Base-by-base conservation (phyloP, 345 rosid genomes). In the Euphorbia peplus region DNA sequence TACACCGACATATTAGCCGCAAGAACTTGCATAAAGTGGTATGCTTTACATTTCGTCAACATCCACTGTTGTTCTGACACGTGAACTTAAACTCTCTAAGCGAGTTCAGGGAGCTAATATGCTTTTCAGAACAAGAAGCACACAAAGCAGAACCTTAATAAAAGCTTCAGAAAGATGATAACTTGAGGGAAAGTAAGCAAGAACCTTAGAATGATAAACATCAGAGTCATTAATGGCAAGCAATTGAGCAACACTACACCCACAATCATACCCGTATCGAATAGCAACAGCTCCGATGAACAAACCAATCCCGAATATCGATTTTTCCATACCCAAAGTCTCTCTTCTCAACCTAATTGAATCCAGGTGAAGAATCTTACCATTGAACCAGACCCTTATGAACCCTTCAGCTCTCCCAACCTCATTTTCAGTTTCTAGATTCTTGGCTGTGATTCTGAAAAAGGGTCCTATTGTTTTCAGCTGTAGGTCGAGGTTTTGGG, bases 181-280 rank as follows among this genome's bases (percentile, higher is more conserved):
- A 62, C 70, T 42, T 16, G 55, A 6, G 42, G 44, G 60, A 19
- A n/a, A n/a, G n/a, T n/a, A n/a, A 22, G 24, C 19, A 24, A 58
- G 13, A 65, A 92, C 96, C 95, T 91, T 93, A 66, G 87, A 71
- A 78, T 93, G 98, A 76, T 89, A 89, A 76, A 90, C 83, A 62
- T 90, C 91, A 14, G 97, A 84, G 76, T 93, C 98, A 61, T 87
- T 87, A 80, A 93, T 89, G 67, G 98, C 98, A 30, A 93, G 95
- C 83, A 93, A 83, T 80, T 93, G 85, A 42, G 97, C 95, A 51
- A 66, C 82, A 41, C 74, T 71, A 71, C 98, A 93, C 18, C 93
- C 90, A 75, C 83, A 83, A 56, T 89, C 96, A 46, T 81, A 89
- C 3, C 96, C 97, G 63, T 89, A 71, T 44, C 97, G 78, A 69